phyloP scores from a whole-genome alignment of 2,329 filamentous ascomycete species.

The Penicillium sp. region DNA sequence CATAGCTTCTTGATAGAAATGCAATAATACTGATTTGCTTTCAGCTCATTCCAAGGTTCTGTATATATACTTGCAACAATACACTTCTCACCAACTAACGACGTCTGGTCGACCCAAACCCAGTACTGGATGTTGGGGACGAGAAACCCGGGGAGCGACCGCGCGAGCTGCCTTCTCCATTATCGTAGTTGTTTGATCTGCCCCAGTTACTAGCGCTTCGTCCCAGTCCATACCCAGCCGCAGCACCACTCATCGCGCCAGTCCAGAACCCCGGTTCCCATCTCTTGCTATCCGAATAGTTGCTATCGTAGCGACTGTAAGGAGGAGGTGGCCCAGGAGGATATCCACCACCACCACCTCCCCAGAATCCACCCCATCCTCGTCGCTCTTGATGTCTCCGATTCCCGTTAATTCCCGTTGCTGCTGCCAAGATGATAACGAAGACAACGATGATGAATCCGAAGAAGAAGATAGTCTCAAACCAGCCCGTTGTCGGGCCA shows the following conservation, averaged over 20 bases:
- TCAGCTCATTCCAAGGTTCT: neutral
- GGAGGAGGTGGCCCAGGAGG: conserved; percentile 38
- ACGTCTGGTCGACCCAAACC: conserved; percentile 44
- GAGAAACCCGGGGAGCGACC: conserved; percentile 32
- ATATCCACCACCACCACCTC: conserved; percentile 24
- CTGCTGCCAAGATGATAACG: conserved; percentile 25
- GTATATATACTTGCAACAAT: neutral
- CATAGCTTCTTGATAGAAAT: neutral
- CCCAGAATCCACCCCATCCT: conserved; percentile 29
- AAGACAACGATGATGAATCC: conserved; percentile 30
- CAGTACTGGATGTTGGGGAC: conserved; percentile 35
- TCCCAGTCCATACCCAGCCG: conserved; percentile 41
- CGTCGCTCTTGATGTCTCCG: conserved; percentile 18
- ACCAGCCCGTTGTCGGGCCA: conserved; percentile 4
- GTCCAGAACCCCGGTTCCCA: conserved; percentile 49
- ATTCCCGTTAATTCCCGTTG: conserved; percentile 22
- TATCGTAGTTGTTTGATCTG: conserved; percentile 18
- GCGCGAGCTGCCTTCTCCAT: conserved; percentile 33
- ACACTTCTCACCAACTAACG: conserved; percentile 24
- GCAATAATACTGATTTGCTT: neutral
- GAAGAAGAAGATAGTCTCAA: conserved; percentile 33
- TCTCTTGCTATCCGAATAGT: conserved; percentile 17
- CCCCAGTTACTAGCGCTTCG: conserved; percentile 20
- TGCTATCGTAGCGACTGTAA: conserved; percentile 31
- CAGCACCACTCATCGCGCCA: conserved; percentile 40